phyloP scores from a whole-genome alignment of 768 basidiomycete species.

The Collybia mongolica region DNA sequence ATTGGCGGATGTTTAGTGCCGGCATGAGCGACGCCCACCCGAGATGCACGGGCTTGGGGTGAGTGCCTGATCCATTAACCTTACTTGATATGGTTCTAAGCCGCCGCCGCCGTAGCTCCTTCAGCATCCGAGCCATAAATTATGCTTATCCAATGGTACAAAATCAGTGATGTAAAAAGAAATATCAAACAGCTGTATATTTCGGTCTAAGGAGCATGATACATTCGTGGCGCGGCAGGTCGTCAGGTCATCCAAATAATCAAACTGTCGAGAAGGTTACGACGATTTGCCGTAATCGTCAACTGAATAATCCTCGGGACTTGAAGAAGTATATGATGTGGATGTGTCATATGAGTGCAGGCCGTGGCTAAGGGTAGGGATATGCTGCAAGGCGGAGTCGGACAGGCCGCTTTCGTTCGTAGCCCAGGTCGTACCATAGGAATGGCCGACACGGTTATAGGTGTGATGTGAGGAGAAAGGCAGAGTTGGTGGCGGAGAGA shows the following conservation, averaged over 20 bases:
- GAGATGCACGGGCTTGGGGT: conserved; percentile 6
- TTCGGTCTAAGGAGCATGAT: too few relatives aligned
- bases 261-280: neutral
- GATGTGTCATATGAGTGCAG: conserved; percentile 1
- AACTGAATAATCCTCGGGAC: conserved; percentile 42
- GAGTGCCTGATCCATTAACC: neutral
- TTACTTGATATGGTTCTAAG: neutral
- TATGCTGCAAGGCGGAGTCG: conserved; percentile 22
- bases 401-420: conserved; percentile 28
- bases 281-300: conserved; percentile 31
- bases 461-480: conserved; percentile 32
- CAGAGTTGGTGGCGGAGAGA: conserved; percentile 33
- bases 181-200: too few relatives aligned
- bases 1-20: neutral
- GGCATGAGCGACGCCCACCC: neutral
- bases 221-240: too few relatives aligned
- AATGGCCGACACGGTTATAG: conserved; percentile 34
- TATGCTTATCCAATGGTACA: neutral
- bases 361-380: conserved; percentile 10
- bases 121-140: neutral
- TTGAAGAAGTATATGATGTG: conserved; percentile 32
- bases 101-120: neutral
- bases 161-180: too few relatives aligned
- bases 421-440: conserved; percentile 41
- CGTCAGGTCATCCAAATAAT: conserved; percentile 3